Evolutionary conservation across 2,329 filamentous ascomycete genomes (phyloP).

Genomic region (Fusarium drepaniforme): DNA sequence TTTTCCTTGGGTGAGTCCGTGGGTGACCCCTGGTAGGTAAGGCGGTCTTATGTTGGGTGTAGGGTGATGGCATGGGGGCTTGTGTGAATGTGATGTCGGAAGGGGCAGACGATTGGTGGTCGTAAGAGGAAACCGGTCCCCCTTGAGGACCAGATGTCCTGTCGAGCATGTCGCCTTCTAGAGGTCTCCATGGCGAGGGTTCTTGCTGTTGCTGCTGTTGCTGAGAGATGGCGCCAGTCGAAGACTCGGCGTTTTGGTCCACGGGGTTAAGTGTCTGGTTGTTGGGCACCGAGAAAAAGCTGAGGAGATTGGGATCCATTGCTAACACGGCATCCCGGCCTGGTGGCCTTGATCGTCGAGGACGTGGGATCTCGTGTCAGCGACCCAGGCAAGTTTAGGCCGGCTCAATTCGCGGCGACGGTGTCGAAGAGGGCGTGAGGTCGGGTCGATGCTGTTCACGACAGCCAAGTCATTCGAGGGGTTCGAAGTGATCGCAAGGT

Average conservation of each 20-base stretch:
- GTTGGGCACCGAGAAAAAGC: slow-evolving; percentile 46
- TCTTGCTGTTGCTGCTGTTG: slow-evolving; percentile 38
- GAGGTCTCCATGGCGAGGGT: slow-evolving; percentile 38
- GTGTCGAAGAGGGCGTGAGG: slow-evolving; percentile 2
- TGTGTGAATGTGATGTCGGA: slow-evolving; percentile 50
- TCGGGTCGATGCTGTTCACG: slow-evolving; percentile 15
- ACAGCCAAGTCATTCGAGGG: slow-evolving; percentile 20
- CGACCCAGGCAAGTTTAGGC: slow-evolving; percentile 28
- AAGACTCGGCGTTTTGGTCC: slow-evolving; percentile 43
- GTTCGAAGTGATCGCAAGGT: slow-evolving; percentile 23
- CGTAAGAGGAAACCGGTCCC: slow-evolving; percentile 44
- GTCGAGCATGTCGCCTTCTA: slow-evolving; percentile 38
- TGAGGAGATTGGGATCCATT: slow-evolving; percentile 47
- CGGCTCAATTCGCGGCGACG: slow-evolving; percentile 35
- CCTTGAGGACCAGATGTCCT: slow-evolving; percentile 44
- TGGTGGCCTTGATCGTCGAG: slow-evolving; percentile 37
- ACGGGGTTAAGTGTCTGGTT: slow-evolving; percentile 46
- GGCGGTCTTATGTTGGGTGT: slow-evolving; percentile 38
- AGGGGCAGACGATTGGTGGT: slow-evolving; percentile 45
- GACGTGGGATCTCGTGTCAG: slow-evolving; percentile 39
- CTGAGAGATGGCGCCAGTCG: slow-evolving; percentile 26
- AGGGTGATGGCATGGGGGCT: slow-evolving; percentile 43
- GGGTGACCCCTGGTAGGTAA: slow-evolving; percentile 40
- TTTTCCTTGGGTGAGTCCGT: slow-evolving; percentile 44
- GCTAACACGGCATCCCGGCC: slow-evolving; percentile 48